Percentiles rank a stretch among this genome's conserved stretches.
These are phyloP conservation scores for Fusarium odoratissimum DNA, from an alignment of 2,329 filamentous ascomycete species.

Conservation along the genomic window DNA sequence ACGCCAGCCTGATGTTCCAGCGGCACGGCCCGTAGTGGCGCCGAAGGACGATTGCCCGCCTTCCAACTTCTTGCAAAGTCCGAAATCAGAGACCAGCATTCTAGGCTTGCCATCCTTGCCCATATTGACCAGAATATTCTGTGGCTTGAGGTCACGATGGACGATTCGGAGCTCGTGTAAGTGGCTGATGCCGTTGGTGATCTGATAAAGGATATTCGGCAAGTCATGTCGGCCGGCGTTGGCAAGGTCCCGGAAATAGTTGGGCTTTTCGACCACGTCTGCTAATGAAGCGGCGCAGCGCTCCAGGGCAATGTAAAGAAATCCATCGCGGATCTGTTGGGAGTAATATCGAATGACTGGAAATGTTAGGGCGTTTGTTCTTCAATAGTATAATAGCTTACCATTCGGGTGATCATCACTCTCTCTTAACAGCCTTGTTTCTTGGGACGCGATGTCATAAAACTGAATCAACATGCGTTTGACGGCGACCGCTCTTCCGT, in stretches of 20 bases:
- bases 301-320: slow-evolving; percentile 96
- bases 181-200: slow-evolving; percentile 88
- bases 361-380: slow-evolving; percentile 25
- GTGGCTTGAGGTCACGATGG: slow-evolving; percentile 95
- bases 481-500: slow-evolving; percentile 91
- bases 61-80: slow-evolving; percentile 96
- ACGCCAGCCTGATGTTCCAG: slow-evolving; percentile 95
- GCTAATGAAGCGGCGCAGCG: slow-evolving; percentile 93
- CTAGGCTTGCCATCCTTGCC: slow-evolving; percentile 77
- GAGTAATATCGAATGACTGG: slow-evolving; percentile 94
- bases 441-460: slow-evolving; percentile 93
- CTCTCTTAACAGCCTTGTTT: slow-evolving; percentile 89
- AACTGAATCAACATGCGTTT: slow-evolving; percentile 98
- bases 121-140: slow-evolving; percentile 91
- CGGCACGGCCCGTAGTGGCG: slow-evolving; percentile 92
- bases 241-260: slow-evolving; percentile 75
- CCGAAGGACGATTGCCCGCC: slow-evolving; percentile 94
- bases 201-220: slow-evolving; percentile 85
- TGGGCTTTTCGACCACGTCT: slow-evolving; percentile 85
- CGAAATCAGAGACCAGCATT: slow-evolving; percentile 97
- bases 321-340: slow-evolving; percentile 87
- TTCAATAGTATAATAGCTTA: slow-evolving; percentile 47
- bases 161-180: slow-evolving; percentile 94
- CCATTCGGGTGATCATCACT: slow-evolving; percentile 94
- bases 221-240: slow-evolving; percentile 79